Evolutionary conservation across 2,329 filamentous ascomycete species (phyloP).

Genomic region (Zasmidium angulare): DNA sequence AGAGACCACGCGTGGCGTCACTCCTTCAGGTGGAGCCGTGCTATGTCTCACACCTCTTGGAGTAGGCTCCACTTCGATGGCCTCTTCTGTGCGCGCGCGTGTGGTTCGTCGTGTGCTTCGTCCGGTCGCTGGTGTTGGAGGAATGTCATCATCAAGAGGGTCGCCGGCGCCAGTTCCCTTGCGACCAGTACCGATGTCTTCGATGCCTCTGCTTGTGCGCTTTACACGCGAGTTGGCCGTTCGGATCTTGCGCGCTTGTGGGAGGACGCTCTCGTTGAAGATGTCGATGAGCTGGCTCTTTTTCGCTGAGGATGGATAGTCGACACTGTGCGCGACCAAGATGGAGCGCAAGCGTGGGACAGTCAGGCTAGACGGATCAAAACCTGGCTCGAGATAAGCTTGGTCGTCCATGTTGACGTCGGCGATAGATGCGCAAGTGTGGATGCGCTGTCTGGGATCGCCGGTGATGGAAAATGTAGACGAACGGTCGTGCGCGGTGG

Average conservation of each 20-base stretch:
- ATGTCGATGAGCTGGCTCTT: conserved; percentile 84
- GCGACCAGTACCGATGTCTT: conserved; percentile 59
- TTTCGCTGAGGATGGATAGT: conserved; percentile 86
- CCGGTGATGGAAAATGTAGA: neutral
- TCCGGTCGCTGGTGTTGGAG: conserved; percentile 38
- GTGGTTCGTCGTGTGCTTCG: conserved; percentile 32
- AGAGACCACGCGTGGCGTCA: conserved; percentile 36
- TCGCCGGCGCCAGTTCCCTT: conserved; percentile 59
- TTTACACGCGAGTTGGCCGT: conserved; percentile 74
- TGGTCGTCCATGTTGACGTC: conserved; percentile 56
- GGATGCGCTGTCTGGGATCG: neutral
- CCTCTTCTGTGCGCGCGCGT: conserved; percentile 41
- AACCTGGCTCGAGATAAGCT: conserved; percentile 83
- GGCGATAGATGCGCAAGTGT: neutral
- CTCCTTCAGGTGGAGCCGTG: conserved; percentile 33
- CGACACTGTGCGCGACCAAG: conserved; percentile 81
- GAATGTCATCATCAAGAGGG: conserved; percentile 48
- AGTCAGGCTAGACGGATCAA: conserved; percentile 80
- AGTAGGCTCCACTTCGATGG: conserved; percentile 31
- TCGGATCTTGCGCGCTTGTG: conserved; percentile 75
- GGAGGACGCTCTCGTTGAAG: conserved; percentile 74
- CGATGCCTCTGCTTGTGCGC: conserved; percentile 84
- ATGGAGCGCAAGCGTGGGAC: conserved; percentile 88
- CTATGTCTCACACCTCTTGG: conserved; percentile 31
- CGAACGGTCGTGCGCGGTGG: neutral